Percentiles rank a stretch among this genome's conserved stretches.
These are phyloP conservation scores for Miscanthus lutarioriparius DNA, from an alignment of 176 grass and related monocot genomes.

Conservation along the genomic window DNA sequence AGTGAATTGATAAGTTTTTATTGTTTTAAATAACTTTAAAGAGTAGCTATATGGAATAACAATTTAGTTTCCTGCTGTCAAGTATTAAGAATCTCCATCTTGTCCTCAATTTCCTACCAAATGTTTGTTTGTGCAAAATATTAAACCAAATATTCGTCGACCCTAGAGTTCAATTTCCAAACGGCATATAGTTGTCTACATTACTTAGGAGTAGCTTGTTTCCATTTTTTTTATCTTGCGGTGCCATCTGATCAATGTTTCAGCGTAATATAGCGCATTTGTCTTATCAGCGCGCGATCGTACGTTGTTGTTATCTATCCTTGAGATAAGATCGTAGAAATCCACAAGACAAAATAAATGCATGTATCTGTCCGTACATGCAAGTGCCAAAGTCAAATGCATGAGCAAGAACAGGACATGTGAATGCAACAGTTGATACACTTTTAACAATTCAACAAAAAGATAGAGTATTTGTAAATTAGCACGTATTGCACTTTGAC, in stretches of 20 bases:
- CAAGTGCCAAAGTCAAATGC: constrained; percentile 15
- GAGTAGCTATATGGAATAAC: no score
- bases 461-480: background rate
- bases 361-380: constrained; percentile 1
- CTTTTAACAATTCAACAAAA: background rate
- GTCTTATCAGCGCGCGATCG: constrained; percentile 18
- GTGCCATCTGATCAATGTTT: background rate
- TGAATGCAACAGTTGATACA: background rate
- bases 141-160: background rate
- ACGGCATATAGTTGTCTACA: background rate
- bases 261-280: constrained; percentile 22
- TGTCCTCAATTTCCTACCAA: no score
- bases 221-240: background rate
- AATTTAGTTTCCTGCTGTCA: no score
- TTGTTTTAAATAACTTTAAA: no score
- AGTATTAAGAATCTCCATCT: no score
- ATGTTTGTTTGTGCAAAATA: background rate
- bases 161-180: background rate
- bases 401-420: background rate
- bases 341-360: background rate
- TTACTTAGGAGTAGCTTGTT: background rate
- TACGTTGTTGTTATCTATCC: background rate
- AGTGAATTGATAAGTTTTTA: no score
- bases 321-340: background rate
- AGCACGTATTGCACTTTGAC: background rate